Conservation (phyloP, 768 basidiomycete species). For the Tubosaeta brunneosetosa region DNA sequence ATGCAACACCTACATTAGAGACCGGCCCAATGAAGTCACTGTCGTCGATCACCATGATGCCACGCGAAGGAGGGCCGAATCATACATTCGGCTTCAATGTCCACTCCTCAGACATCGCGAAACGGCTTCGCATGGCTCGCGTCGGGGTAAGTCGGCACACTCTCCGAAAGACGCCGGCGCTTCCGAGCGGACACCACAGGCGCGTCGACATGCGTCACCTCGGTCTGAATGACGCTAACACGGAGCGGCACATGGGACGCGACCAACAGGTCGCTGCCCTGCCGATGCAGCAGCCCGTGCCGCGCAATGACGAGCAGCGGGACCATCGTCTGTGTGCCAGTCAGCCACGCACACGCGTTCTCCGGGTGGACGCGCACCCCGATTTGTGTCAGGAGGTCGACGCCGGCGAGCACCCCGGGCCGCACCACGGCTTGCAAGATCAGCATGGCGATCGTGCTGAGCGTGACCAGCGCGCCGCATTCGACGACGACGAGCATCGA, state of each 20-base stretch:
- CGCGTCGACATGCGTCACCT: constrained; percentile 6
- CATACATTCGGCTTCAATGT: not conserved
- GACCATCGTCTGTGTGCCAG: constrained; percentile 5
- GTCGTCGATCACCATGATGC: too few species aligned
- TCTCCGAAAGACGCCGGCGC: not conserved
- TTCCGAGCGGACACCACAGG: not conserved
- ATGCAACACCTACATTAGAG: not conserved
- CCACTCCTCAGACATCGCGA: constrained; percentile 1
- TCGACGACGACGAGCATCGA: constrained; percentile 16
- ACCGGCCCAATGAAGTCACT: not conserved
- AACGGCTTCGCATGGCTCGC: constrained; percentile 1
- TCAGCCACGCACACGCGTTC: not conserved
- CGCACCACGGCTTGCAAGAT: constrained; percentile 4
- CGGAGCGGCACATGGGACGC: constrained; percentile 13
- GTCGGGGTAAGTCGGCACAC: not conserved
- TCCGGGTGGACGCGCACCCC: not conserved
- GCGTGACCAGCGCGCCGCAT: constrained; percentile 20
- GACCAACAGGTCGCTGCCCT: not conserved
- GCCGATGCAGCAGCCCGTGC: constrained; percentile 9
- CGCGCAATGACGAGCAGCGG: constrained; percentile 19
- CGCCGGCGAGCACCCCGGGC: constrained; percentile 9
- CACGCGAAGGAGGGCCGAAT: not conserved
- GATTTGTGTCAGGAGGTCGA: constrained; percentile 18
- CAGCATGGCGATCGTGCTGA: constrained; percentile 12
- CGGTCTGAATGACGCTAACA: constrained; percentile 9